phyloP scores from a whole-genome alignment of 768 basidiomycete species.

The Harrya chromipes region DNA sequence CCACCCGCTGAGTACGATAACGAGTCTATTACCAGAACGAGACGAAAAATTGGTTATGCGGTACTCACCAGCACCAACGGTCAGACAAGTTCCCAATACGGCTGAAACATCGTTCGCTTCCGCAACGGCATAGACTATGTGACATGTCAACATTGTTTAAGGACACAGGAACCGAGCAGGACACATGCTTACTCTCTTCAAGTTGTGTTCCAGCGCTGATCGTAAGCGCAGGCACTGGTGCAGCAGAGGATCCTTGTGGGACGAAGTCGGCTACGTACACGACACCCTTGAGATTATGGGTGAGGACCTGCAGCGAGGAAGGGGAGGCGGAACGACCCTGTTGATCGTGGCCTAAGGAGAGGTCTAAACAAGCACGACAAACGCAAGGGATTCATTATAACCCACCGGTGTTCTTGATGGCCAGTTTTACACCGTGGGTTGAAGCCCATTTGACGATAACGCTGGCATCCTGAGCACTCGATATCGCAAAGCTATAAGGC shows the following conservation, averaged over 20 bases:
- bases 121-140: slow-evolving; percentile 10
- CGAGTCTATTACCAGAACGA: not conserved
- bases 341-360: slow-evolving; percentile 11
- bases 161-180: too few species aligned
- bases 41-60: too few species aligned
- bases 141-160: not conserved
- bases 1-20: slow-evolving; percentile 30
- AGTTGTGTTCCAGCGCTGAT: slow-evolving; percentile 16
- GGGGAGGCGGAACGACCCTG: slow-evolving; percentile 17
- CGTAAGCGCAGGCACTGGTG: slow-evolving; percentile 8
- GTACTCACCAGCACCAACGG: slow-evolving; percentile 15
- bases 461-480: slow-evolving; percentile 16
- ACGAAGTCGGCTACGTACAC: slow-evolving; percentile 11
- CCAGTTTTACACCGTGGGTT: slow-evolving; percentile 12
- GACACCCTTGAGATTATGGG: slow-evolving; percentile 10
- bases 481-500: slow-evolving; percentile 15
- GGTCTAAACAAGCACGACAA: not conserved
- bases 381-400: not conserved
- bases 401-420: slow-evolving; percentile 21
- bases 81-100: slow-evolving; percentile 16
- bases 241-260: slow-evolving; percentile 14
- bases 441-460: slow-evolving; percentile 16
- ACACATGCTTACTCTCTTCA: not conserved
- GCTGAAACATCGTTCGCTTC: slow-evolving; percentile 12
- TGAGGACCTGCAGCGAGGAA: slow-evolving; percentile 17